phyloP scores from a whole-genome alignment of 306 rosid species.

The Cicer arietinum region DNA sequence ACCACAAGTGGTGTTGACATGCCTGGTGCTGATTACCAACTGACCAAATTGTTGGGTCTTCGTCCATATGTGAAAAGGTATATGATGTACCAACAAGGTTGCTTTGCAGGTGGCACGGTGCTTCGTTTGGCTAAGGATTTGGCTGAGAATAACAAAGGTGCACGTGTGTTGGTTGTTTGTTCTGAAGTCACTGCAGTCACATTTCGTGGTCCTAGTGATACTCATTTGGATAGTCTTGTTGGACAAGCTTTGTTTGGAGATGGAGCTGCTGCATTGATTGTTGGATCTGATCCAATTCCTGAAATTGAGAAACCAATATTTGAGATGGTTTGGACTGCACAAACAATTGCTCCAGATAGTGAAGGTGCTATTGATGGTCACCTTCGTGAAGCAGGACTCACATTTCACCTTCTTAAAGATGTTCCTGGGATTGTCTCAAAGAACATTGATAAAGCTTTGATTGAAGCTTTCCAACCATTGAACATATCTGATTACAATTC shows the following conservation, averaged over 20 bases:
- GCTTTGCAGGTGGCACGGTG: conserved; percentile 50
- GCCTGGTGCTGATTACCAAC: conserved; percentile 79
- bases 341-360: conserved; percentile 73
- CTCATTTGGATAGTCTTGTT: conserved; percentile 48
- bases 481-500: conserved; percentile 47
- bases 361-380: conserved; percentile 62
- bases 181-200: conserved; percentile 50
- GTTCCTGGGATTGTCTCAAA: conserved; percentile 51
- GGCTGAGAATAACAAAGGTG: conserved; percentile 52
- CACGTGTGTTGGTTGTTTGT: conserved; percentile 50
- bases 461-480: conserved; percentile 43
- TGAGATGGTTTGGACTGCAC: conserved; percentile 69
- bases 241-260: conserved; percentile 52
- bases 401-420: conserved; percentile 52
- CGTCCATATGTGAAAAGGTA: conserved; percentile 70
- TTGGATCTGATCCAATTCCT: conserved; percentile 68
- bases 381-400: conserved; percentile 48
- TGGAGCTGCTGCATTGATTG: conserved; percentile 57
- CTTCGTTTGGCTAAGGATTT: conserved; percentile 55
- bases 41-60: conserved; percentile 74
- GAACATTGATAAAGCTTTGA: conserved; percentile 42
- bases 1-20: conserved; percentile 85
- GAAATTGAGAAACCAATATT: conserved; percentile 65
- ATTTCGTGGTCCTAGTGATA: conserved; percentile 49
- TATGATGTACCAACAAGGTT: conserved; percentile 74